A percentile compares a stretch with the other conserved stretches of the same genome.
Conservation (phyloP, 306 rosid genomes). For the Cucurbita argyrosperma region DNA sequence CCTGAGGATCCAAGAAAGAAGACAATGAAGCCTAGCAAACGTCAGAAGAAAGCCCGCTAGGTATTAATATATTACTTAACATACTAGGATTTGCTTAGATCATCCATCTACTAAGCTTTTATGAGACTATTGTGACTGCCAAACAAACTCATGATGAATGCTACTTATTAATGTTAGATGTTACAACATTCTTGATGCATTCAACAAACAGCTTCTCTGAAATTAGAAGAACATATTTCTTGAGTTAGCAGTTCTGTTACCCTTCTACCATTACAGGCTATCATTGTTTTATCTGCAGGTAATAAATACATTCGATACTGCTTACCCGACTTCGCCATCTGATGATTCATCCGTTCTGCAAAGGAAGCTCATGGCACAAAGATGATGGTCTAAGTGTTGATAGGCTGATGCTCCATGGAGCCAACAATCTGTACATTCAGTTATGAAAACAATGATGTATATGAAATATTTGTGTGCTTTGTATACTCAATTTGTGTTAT, state of each 20-base stretch:
- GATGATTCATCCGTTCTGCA: not conserved
- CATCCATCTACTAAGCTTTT: too few relatives aligned
- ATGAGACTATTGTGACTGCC: not conserved
- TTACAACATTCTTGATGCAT: not conserved
- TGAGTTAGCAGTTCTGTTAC: not conserved
- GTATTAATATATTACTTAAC: not conserved
- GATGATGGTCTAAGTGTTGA: not conserved
- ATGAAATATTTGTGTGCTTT: too few relatives aligned
- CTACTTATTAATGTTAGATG: not conserved
- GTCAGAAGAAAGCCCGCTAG: conserved; percentile 45
- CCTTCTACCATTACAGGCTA: not conserved
- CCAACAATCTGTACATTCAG: too few relatives aligned
- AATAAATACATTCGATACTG: not conserved
- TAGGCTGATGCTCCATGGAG: not conserved
- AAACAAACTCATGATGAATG: not conserved
- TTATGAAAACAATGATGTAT: too few relatives aligned
- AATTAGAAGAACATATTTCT: not conserved
- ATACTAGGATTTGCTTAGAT: too few relatives aligned
- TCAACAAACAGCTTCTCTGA: not conserved
- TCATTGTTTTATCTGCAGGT: not conserved
- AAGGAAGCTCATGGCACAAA: not conserved
- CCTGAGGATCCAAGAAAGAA: conserved; percentile 65
- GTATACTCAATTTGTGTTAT: too few relatives aligned
- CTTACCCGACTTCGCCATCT: not conserved
- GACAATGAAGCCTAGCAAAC: conserved; percentile 48